A percentile compares a stretch with the other conserved stretches of the same genome.
Evolutionary conservation across 2,329 filamentous ascomycete genomes (phyloP).

Genomic region (Pezicula radicicola): DNA sequence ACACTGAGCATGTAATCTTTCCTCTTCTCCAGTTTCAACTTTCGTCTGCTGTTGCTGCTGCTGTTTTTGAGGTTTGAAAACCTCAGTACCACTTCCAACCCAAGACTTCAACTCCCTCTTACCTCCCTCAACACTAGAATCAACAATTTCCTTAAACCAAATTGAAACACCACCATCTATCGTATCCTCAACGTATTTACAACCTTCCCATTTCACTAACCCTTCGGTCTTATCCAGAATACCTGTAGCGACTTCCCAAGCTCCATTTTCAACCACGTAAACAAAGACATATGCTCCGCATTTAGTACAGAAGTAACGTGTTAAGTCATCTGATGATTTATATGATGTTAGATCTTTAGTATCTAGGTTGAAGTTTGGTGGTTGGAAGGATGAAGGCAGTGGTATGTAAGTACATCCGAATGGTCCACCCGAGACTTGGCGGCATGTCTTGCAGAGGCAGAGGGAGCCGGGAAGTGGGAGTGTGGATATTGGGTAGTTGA

Average conservation of each 20-base stretch:
- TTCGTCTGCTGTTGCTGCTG: not conserved
- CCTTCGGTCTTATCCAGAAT: constrained; percentile 27
- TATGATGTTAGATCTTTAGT: constrained; percentile 38
- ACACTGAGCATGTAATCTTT: constrained; percentile 41
- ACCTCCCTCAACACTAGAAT: constrained; percentile 6
- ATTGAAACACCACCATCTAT: constrained; percentile 47
- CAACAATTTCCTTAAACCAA: constrained; percentile 31
- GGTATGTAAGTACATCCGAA: constrained; percentile 37
- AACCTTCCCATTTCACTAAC: constrained; percentile 20
- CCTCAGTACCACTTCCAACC: constrained; percentile 6
- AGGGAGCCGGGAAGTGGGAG: constrained; percentile 37
- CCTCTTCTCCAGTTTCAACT: not conserved
- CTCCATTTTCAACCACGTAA: constrained; percentile 15
- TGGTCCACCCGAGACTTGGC: constrained; percentile 43
- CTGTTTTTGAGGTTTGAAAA: constrained; percentile 1
- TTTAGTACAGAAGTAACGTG: constrained; percentile 45
- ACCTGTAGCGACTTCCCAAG: constrained; percentile 31
- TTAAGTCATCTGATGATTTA: constrained; percentile 36
- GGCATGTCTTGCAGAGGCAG: constrained; percentile 51
- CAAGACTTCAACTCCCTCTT: constrained; percentile 10
- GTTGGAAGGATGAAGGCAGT: constrained; percentile 28
- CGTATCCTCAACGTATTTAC: constrained; percentile 38
- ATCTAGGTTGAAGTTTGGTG: constrained; percentile 27
- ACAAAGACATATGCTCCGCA: constrained; percentile 45
- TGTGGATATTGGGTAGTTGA: constrained; percentile 29